A percentile compares a stretch with the other conserved stretches of the same genome.
These are phyloP conservation scores for Stemphylium beticola DNA, from an alignment of 2,329 filamentous ascomycete species.

Conservation along the genomic window DNA sequence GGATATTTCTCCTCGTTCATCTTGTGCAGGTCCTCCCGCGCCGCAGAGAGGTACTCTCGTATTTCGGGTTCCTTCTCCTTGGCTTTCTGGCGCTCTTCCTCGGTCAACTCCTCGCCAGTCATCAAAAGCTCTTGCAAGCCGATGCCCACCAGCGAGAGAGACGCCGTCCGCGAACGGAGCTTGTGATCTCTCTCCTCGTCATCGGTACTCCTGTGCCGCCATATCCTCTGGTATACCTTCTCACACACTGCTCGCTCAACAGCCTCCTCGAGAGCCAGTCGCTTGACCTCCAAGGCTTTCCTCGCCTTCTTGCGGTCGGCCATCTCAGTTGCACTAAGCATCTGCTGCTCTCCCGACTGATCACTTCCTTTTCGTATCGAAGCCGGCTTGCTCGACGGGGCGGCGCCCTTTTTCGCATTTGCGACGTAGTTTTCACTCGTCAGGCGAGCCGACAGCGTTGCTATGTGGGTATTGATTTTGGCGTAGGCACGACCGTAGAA, in stretches of 20 bases:
- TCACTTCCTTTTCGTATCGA: slow-evolving; percentile 47
- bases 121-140: slow-evolving; percentile 78
- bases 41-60: slow-evolving; percentile 72
- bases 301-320: slow-evolving; percentile 79
- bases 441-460: slow-evolving; percentile 75
- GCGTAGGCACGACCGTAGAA: slow-evolving; percentile 84
- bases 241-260: slow-evolving; percentile 88
- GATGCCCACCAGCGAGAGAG: slow-evolving; percentile 88
- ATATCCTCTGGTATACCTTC: slow-evolving; percentile 82
- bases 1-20: slow-evolving; percentile 92
- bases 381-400: slow-evolving; percentile 45
- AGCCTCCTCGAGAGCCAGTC: slow-evolving; percentile 80
- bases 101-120: slow-evolving; percentile 61
- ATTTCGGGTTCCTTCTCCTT: slow-evolving; percentile 68
- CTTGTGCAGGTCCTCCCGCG: slow-evolving; percentile 69
- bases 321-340: slow-evolving; percentile 89
- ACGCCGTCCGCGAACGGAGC: slow-evolving; percentile 89
- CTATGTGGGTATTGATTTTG: slow-evolving; percentile 87
- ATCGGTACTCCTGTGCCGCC: slow-evolving; percentile 87
- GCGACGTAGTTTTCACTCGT: slow-evolving; percentile 64
- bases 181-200: slow-evolving; percentile 96
- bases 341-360: slow-evolving; percentile 69
- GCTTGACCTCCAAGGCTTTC: slow-evolving; percentile 78
- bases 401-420: slow-evolving; percentile 49
- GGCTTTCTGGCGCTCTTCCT: slow-evolving; percentile 61